A percentile compares a stretch with the other conserved stretches of the same genome.
phyloP scores from a whole-genome alignment of 768 basidiomycete species.

The Antrodiella citrinella region DNA sequence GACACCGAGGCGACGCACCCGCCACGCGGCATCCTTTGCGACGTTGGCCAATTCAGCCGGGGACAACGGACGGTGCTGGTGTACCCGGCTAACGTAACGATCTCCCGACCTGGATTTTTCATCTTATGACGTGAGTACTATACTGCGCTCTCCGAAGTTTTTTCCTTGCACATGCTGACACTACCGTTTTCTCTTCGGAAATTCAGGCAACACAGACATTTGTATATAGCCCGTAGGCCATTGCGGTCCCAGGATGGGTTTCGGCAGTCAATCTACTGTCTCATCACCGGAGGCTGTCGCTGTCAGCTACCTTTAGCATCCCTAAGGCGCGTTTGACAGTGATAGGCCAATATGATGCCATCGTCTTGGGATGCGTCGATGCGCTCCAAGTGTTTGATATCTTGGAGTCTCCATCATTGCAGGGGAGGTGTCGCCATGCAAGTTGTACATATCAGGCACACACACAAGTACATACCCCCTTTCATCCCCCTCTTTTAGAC shows the following conservation, averaged over 20 bases:
- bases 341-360: background rate
- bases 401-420: background rate
- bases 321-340: background rate
- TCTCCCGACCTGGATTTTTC: background rate
- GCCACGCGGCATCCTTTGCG: background rate
- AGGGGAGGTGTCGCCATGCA: background rate
- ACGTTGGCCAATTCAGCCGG: background rate
- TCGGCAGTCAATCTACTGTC: too few relatives aligned
- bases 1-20: background rate
- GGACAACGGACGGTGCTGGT: background rate
- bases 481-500: background rate
- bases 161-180: background rate
- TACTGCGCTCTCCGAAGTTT: background rate
- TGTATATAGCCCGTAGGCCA: background rate
- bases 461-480: background rate
- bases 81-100: background rate
- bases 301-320: too few relatives aligned
- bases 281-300: too few relatives aligned
- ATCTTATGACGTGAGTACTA: background rate
- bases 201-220: too few relatives aligned
- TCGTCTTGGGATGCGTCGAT: background rate
- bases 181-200: background rate
- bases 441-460: background rate
- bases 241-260: too few relatives aligned
- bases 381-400: background rate